Percentiles rank a stretch among this genome's conserved stretches.
Conservation (phyloP, 805 yeast genomes). For the Ogataea populi-albae region DNA sequence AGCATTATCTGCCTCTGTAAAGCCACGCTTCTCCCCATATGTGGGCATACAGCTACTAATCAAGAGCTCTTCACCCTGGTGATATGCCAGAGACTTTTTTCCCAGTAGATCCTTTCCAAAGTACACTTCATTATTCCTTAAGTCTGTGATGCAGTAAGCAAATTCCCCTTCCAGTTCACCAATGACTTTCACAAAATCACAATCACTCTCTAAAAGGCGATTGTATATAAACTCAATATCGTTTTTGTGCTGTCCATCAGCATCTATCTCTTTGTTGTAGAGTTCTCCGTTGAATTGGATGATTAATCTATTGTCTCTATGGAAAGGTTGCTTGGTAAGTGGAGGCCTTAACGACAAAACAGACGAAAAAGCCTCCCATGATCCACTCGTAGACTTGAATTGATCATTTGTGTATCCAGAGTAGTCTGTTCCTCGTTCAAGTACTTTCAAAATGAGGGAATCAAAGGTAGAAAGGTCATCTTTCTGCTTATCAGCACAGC, state of each 20-base stretch:
- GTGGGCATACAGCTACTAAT: conserved; percentile 48
- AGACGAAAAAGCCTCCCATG: conserved; percentile 55
- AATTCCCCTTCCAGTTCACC: conserved; percentile 71
- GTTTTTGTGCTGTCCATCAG: conserved; percentile 36
- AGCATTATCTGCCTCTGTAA: conserved; percentile 56
- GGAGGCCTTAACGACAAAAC: conserved; percentile 81
- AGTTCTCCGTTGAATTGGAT: conserved; percentile 92
- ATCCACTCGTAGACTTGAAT: conserved; percentile 3
- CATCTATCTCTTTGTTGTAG: conserved; percentile 56
- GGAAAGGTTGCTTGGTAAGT: conserved; percentile 69
- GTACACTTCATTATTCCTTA: conserved; percentile 39
- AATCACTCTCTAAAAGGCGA: conserved; percentile 28
- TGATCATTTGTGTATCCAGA: conserved; percentile 28
- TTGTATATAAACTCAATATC: conserved; percentile 59
- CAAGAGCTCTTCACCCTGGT: conserved; percentile 33
- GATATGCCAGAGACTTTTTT: conserved; percentile 66
- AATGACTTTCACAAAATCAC: conserved; percentile 42
- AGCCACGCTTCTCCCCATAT: conserved; percentile 31
- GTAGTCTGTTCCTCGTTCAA: conserved; percentile 66
- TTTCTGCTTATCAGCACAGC: too few species aligned
- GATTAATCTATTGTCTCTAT: conserved; percentile 32
- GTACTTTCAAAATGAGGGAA: conserved; percentile 41
- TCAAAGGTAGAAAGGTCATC: too few species aligned
- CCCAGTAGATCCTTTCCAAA: conserved; percentile 89
- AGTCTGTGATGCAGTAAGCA: conserved; percentile 60